Percentiles rank a stretch among this genome's conserved stretches.
These are phyloP conservation scores for Hypholoma sublateritium DNA, from an alignment of 768 basidiomycete species.

Conservation along the genomic window DNA sequence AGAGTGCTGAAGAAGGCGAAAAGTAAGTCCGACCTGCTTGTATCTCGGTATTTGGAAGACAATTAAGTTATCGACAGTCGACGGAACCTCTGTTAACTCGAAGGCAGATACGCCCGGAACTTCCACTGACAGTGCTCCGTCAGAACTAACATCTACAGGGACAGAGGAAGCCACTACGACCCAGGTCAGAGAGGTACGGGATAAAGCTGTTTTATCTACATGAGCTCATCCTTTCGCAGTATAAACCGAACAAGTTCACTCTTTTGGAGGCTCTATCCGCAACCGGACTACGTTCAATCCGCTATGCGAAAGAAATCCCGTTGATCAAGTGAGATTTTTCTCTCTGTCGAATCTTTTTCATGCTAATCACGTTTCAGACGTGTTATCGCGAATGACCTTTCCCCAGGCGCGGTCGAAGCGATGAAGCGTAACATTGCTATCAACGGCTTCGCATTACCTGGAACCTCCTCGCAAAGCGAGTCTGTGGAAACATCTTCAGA, in stretches of 20 bases:
- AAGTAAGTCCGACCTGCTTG: conserved; percentile 14
- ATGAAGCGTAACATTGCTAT: conserved; percentile 85
- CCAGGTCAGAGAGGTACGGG: not conserved
- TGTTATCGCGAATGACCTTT: conserved; percentile 94
- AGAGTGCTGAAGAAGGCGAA: conserved; percentile 30
- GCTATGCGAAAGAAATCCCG: conserved; percentile 97
- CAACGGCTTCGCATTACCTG: conserved; percentile 62
- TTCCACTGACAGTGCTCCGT: not conserved
- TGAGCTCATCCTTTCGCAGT: conserved; percentile 29
- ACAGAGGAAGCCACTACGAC: not conserved
- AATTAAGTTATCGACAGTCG: not conserved
- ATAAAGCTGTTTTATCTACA: conserved; percentile 14
- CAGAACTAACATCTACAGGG: not conserved
- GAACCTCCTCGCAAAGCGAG: conserved; percentile 13
- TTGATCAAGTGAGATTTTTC: conserved; percentile 65
- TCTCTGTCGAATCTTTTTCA: conserved; percentile 5
- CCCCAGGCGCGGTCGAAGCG: conserved; percentile 75
- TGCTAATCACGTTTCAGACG: conserved; percentile 47
- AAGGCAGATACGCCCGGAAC: not conserved
- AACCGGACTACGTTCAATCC: conserved; percentile 92
- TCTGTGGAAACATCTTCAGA: conserved; percentile 21
- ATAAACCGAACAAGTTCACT: conserved; percentile 64
- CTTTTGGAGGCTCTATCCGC: conserved; percentile 94
- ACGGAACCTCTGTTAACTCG: not conserved
- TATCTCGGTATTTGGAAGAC: not conserved